These are phyloP conservation scores for Tylopilus plumbeoviolaceoides DNA, from an alignment of 768 basidiomycete genomes.

Conservation along the genomic window DNA sequence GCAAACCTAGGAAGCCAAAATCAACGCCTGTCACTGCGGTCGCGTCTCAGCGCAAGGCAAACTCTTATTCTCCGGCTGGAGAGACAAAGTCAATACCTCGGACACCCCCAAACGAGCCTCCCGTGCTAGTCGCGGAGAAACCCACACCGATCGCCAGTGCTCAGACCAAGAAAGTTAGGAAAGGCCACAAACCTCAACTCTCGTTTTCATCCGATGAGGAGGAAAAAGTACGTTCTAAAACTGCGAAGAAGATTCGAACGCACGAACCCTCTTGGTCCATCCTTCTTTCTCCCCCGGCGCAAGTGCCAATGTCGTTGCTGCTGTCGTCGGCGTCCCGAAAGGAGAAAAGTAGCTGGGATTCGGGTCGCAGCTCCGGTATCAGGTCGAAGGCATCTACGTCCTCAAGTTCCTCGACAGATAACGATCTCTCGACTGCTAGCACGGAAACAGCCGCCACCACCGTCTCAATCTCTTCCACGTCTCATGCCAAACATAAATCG, in stretches of 20 bases:
- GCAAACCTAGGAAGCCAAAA: conserved; percentile 17
- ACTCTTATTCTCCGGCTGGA: background rate
- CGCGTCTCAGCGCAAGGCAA: conserved; percentile 5
- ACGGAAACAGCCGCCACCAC: conserved; percentile 30
- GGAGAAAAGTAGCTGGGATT: conserved; percentile 11
- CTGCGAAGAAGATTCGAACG: conserved; percentile 58
- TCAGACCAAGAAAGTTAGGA: conserved; percentile 26
- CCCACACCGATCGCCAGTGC: conserved; percentile 14
- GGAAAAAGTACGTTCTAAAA: conserved; percentile 56
- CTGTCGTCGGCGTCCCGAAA: conserved; percentile 17
- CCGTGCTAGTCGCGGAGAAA: conserved; percentile 10
- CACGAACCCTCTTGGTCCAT: conserved; percentile 32
- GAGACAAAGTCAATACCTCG: conserved; percentile 14
- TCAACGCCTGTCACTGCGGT: background rate
- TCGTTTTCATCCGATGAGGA: conserved; percentile 73
- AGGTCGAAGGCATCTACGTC: conserved; percentile 25
- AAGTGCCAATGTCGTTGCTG: conserved; percentile 20
- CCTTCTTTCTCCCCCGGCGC: conserved; percentile 22
- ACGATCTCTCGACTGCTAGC: conserved; percentile 31
- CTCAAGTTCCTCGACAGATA: conserved; percentile 31
- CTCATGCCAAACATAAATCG: conserved; percentile 16
- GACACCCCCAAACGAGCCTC: conserved; percentile 25
- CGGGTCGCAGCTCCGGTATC: conserved; percentile 17
- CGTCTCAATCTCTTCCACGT: conserved; percentile 18
- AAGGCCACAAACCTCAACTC: conserved; percentile 37